phyloP scores from a whole-genome alignment of 108 stramenopile genomes.

The Fistulifera pelliculosa region DNA sequence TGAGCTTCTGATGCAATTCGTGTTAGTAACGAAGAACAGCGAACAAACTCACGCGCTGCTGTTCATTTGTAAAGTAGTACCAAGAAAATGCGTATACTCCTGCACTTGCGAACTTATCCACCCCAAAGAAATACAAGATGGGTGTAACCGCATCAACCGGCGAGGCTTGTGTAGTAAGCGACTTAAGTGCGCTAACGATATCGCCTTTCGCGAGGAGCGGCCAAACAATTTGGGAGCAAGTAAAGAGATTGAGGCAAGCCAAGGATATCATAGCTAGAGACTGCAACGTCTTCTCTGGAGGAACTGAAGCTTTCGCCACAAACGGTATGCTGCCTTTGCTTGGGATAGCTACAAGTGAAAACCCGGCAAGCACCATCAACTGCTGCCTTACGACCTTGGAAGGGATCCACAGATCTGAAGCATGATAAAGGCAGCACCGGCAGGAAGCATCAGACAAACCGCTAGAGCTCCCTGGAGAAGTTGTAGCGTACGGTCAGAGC shows the following conservation, averaged over 20 bases:
- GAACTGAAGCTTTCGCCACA: neutral
- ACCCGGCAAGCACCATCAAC: too few relatives aligned
- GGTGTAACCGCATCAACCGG: neutral
- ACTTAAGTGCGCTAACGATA: too few relatives aligned
- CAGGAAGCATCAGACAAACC: neutral
- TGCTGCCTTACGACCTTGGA: too few relatives aligned
- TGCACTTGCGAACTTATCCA: neutral
- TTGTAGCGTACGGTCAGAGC: neutral
- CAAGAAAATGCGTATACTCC: neutral
- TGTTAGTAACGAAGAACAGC: too few relatives aligned
- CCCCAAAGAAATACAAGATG: neutral
- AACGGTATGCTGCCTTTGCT: too few relatives aligned
- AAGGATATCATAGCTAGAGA: neutral
- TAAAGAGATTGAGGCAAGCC: neutral
- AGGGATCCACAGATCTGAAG: too few relatives aligned
- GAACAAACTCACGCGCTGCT: neutral
- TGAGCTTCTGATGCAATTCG: too few relatives aligned
- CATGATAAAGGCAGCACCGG: neutral
- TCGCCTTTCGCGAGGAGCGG: too few relatives aligned
- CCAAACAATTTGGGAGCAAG: too few relatives aligned
- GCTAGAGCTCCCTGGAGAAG: neutral
- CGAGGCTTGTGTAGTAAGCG: too few relatives aligned
- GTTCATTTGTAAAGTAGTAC: conserved; percentile 2
- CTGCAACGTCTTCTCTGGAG: neutral
- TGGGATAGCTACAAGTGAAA: too few relatives aligned